Evolutionary conservation across 768 basidiomycete genomes (phyloP).

Genomic region (Boletus bicolor): DNA sequence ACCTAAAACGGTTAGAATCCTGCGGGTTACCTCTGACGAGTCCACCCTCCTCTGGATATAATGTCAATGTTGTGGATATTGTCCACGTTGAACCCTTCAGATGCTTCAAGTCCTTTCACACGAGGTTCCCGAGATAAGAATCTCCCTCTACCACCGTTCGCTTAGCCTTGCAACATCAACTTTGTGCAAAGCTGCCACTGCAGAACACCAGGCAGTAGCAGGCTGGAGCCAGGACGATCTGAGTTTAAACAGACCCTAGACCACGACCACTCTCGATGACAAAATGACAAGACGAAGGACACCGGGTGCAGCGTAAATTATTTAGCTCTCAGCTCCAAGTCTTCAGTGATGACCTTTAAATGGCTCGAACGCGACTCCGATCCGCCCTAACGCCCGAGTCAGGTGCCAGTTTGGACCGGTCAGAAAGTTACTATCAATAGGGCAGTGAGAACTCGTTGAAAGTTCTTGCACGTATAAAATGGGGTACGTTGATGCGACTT

Average conservation of each 20-base stretch:
- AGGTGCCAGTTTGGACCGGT: neutral
- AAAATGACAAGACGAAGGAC: neutral
- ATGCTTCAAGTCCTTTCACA: conserved; percentile 10
- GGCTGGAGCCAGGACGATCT: neutral
- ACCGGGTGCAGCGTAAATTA: neutral
- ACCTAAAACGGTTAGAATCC: neutral
- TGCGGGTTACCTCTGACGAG: neutral
- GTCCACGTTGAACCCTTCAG: neutral
- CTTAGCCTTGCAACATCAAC: neutral
- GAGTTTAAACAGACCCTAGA: neutral
- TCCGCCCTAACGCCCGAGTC: neutral
- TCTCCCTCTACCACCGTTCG: neutral
- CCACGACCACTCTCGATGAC: neutral
- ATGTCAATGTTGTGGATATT: neutral
- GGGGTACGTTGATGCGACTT: neutral
- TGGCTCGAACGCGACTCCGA: neutral
- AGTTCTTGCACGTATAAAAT: neutral
- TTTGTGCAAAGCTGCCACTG: neutral
- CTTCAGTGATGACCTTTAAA: neutral
- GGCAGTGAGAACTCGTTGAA: conserved; percentile 10
- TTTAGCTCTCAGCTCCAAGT: neutral
- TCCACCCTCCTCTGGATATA: neutral
- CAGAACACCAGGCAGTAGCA: neutral
- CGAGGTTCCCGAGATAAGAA: conserved; percentile 7
- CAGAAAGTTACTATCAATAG: conserved; percentile 14